These are phyloP conservation scores for Geotrichum siamense DNA, from an alignment of 1,139 yeast genomes.

Conservation along the genomic window DNA sequence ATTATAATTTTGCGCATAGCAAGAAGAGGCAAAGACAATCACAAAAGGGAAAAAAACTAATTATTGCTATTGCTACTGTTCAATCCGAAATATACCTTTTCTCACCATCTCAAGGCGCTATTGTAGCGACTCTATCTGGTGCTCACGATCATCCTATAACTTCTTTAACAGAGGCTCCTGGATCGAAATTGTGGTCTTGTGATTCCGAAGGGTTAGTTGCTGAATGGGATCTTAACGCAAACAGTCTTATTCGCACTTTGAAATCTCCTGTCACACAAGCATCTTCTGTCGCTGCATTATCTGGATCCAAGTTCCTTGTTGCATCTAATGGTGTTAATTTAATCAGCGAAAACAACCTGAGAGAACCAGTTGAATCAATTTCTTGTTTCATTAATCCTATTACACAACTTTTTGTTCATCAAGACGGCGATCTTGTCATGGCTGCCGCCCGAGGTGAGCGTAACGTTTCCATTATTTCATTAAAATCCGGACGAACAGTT, in stretches of 20 bases:
- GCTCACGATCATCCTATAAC: slow-evolving; percentile 48
- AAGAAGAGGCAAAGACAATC: slow-evolving; percentile 29
- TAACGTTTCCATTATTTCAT: slow-evolving; percentile 62
- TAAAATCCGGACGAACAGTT: slow-evolving; percentile 35
- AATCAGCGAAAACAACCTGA: slow-evolving; percentile 35
- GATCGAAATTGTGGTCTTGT: slow-evolving; percentile 44
- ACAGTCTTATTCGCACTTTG: neutral
- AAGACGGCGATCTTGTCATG: slow-evolving; percentile 36
- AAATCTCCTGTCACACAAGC: neutral
- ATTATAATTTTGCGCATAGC: slow-evolving; percentile 24
- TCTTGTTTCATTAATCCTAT: slow-evolving; percentile 28
- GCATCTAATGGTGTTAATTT: slow-evolving; percentile 61
- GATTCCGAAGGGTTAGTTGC: slow-evolving; percentile 56
- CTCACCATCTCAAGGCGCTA: slow-evolving; percentile 57
- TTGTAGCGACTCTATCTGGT: slow-evolving; percentile 46
- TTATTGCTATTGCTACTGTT: slow-evolving; percentile 58
- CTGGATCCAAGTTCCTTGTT: slow-evolving; percentile 37
- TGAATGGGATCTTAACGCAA: slow-evolving; percentile 51
- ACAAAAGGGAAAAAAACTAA: neutral
- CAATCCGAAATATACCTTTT: slow-evolving; percentile 60
- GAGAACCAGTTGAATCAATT: slow-evolving; percentile 21
- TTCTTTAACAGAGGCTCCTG: slow-evolving; percentile 40
- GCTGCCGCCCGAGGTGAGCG: slow-evolving; percentile 74
- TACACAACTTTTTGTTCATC: slow-evolving; percentile 11
- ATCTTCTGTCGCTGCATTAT: neutral